phyloP scores from a whole-genome alignment of 2,329 filamentous ascomycete species.

The Fusarium papillatum region DNA sequence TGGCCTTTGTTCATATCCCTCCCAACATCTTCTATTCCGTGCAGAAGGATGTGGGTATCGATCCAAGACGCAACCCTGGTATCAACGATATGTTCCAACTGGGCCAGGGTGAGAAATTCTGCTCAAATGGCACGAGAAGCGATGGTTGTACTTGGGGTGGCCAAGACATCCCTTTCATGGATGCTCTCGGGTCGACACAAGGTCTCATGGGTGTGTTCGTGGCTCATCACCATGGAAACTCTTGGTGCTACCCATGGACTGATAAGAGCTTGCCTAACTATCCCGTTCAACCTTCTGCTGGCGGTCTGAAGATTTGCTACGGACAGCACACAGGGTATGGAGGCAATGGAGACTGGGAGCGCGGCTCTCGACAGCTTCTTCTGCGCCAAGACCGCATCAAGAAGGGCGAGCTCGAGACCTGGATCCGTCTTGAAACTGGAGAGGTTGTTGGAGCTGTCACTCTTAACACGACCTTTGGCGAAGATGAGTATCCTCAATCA shows the following conservation, averaged over 20 bases:
- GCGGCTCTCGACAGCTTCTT: conserved; percentile 60
- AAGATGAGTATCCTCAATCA: conserved; percentile 61
- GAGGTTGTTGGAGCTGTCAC: conserved; percentile 60
- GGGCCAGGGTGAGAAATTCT: conserved; percentile 58
- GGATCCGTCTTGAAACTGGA: conserved; percentile 69
- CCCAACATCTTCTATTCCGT: conserved; percentile 55
- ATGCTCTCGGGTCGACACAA: conserved; percentile 61
- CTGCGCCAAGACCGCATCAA: conserved; percentile 54
- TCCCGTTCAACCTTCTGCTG: conserved; percentile 5
- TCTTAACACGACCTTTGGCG: conserved; percentile 68
- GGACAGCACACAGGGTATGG: conserved; percentile 75
- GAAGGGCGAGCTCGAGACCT: conserved; percentile 62
- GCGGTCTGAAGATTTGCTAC: conserved; percentile 60
- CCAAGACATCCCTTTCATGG: conserved; percentile 69
- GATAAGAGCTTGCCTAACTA: background rate
- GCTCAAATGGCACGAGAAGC: conserved; percentile 53
- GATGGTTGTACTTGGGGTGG: conserved; percentile 55
- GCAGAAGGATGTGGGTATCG: conserved; percentile 49
- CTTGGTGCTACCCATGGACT: conserved; percentile 61
- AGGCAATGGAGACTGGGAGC: conserved; percentile 71
- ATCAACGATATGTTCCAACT: conserved; percentile 58
- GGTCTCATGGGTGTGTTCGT: conserved; percentile 67
- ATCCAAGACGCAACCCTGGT: conserved; percentile 54
- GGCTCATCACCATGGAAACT: conserved; percentile 72
- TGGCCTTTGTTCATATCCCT: conserved; percentile 63